Percentiles rank a stretch among this genome's conserved stretches.
Evolutionary conservation across 495 filamentous ascomycete genomes (phyloP).

Genomic region (Jackrogersella minutella): DNA sequence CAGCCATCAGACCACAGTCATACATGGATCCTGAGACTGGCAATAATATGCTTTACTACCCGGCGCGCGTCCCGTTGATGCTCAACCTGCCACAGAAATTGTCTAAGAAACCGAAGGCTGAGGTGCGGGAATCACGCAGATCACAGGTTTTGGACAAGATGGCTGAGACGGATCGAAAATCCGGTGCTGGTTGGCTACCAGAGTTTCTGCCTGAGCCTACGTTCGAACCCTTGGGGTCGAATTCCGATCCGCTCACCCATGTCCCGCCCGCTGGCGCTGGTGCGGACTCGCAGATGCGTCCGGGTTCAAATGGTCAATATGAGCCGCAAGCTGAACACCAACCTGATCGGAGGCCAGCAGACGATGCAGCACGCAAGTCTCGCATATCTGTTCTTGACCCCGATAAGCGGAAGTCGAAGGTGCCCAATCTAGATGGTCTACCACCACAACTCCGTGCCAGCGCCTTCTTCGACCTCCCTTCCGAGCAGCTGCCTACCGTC

Average conservation of each 20-base stretch:
- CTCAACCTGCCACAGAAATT: slow-evolving; percentile 90
- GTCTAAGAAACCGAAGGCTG: slow-evolving; percentile 72
- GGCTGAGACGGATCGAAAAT: slow-evolving; percentile 41
- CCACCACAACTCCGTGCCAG: slow-evolving; percentile 91
- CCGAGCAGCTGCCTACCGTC: slow-evolving; percentile 58
- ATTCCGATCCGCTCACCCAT: slow-evolving; percentile 7
- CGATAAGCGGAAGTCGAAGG: slow-evolving; percentile 51
- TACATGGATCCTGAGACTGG: slow-evolving; percentile 70
- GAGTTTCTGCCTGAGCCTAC: slow-evolving; percentile 47
- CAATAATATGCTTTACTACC: slow-evolving; percentile 91
- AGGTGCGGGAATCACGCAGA: slow-evolving; percentile 70
- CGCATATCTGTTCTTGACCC: slow-evolving; percentile 40
- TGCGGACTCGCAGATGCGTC: slow-evolving; percentile 6
- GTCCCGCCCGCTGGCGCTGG: slow-evolving; percentile 1
- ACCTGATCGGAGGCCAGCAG: neutral
- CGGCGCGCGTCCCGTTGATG: slow-evolving; percentile 91
- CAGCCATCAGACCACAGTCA: slow-evolving; percentile 61
- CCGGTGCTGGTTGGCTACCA: slow-evolving; percentile 56
- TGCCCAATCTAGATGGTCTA: slow-evolving; percentile 60
- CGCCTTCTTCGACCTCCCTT: slow-evolving; percentile 83
- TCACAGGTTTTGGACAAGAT: slow-evolving; percentile 67
- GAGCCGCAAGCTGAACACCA: slow-evolving; percentile 13
- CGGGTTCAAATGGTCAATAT: neutral
- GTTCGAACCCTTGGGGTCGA: slow-evolving; percentile 42
- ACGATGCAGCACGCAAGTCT: slow-evolving; percentile 26